A percentile compares a stretch with the other conserved stretches of the same genome.
Conservation (phyloP, 257 asterid genomes). For the Solanum chiquidenum region DNA sequence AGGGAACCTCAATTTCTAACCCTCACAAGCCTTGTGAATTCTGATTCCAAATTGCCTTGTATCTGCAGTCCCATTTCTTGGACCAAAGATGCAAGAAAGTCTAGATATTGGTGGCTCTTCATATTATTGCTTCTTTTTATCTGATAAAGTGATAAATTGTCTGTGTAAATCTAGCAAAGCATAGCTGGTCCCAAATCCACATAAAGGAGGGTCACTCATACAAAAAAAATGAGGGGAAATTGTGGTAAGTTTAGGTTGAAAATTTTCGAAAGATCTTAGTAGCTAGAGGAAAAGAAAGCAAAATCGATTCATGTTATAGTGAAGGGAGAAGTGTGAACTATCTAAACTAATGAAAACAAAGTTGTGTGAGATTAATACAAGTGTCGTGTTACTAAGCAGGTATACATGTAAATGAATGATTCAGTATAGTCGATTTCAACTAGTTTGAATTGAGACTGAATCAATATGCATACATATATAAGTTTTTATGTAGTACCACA, state of each 20-base stretch:
- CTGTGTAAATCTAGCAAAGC: neutral
- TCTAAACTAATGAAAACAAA: neutral
- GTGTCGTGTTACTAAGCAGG: neutral
- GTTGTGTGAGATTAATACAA: neutral
- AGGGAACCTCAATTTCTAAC: neutral
- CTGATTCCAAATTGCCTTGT: neutral
- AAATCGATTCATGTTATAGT: neutral
- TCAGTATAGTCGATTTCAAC: neutral
- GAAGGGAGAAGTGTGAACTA: neutral
- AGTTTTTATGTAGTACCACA: neutral
- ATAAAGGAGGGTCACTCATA: neutral
- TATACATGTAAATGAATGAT: neutral
- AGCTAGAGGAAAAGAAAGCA: neutral
- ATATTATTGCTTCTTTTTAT: neutral
- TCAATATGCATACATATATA: neutral
- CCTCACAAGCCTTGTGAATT: neutral
- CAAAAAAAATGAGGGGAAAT: too few relatives aligned
- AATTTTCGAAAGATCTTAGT: neutral
- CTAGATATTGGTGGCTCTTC: neutral
- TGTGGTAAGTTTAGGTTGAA: neutral
- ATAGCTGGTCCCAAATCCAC: neutral
- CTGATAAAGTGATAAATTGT: neutral
- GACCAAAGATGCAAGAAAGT: neutral
- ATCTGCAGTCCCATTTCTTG: neutral
- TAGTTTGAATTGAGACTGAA: neutral